A percentile compares a stretch with the other conserved stretches of the same genome.
Evolutionary conservation across 1,139 yeast species (phyloP).

Genomic region (Taiozyma sp.): DNA sequence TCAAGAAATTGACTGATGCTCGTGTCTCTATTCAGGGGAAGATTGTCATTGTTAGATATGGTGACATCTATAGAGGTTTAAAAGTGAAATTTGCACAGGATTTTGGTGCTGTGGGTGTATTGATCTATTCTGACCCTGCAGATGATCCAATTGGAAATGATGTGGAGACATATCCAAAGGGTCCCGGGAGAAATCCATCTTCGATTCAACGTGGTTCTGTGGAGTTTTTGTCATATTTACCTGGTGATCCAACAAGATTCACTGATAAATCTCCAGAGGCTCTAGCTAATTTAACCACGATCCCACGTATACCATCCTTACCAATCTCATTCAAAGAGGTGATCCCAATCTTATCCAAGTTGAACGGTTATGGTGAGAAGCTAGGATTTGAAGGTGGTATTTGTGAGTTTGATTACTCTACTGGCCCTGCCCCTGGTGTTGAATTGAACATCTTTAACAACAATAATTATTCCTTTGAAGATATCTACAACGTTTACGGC

Average conservation of each 20-base stretch:
- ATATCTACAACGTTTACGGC: conserved; percentile 57
- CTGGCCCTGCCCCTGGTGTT: conserved; percentile 53
- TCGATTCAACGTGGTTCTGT: conserved; percentile 81
- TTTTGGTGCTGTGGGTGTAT: conserved; percentile 52
- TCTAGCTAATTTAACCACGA: conserved; percentile 42
- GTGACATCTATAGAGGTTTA: conserved; percentile 55
- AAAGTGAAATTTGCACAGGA: conserved; percentile 67
- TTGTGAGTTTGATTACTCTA: conserved; percentile 41
- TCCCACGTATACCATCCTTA: conserved; percentile 56
- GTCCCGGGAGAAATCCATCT: conserved; percentile 65
- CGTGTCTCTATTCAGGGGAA: conserved; percentile 46
- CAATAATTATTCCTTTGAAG: conserved; percentile 53
- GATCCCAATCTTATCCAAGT: conserved; percentile 43
- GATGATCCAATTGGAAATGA: conserved; percentile 46
- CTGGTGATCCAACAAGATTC: conserved; percentile 75
- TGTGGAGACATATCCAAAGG: conserved; percentile 59
- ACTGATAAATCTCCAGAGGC: conserved; percentile 79
- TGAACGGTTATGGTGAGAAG: conserved; percentile 50
- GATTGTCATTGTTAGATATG: conserved; percentile 57
- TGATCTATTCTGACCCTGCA: conserved; percentile 61
- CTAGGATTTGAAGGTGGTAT: conserved; percentile 35
- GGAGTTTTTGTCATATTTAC: conserved; percentile 65
- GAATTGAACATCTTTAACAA: conserved; percentile 45
- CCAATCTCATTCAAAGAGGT: conserved; percentile 59
- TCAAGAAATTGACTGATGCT: conserved; percentile 34